phyloP scores from a whole-genome alignment of 2,329 filamentous ascomycete species.

The Fusarium sp. region DNA sequence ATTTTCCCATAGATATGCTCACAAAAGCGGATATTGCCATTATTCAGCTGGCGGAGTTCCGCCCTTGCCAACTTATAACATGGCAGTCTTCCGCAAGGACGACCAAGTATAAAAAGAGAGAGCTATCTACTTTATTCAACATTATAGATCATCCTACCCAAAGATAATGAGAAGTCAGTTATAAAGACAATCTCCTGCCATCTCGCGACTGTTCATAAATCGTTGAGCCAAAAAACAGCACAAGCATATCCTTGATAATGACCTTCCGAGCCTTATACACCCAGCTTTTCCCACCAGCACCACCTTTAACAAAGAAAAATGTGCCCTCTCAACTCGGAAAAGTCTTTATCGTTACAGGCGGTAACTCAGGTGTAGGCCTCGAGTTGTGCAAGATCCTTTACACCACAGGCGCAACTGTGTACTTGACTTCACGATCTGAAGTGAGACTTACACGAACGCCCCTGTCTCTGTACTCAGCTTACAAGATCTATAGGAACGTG shows the following conservation, averaged over 20 bases:
- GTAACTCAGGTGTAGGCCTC: constrained; percentile 60
- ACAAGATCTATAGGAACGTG: constrained; percentile 11
- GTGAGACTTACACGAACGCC: constrained; percentile 2
- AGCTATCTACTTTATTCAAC: background rate
- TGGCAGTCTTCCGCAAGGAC: background rate
- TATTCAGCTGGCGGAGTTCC: constrained; percentile 24
- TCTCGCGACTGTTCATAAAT: background rate
- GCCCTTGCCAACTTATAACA: background rate
- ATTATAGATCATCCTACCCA: background rate
- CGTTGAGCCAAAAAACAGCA: background rate
- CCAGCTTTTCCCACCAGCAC: constrained; percentile 31
- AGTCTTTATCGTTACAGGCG: constrained; percentile 65
- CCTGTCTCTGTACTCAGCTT: background rate
- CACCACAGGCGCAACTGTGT: constrained; percentile 65
- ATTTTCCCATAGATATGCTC: background rate
- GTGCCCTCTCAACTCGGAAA: constrained; percentile 47
- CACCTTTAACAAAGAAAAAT: constrained; percentile 48
- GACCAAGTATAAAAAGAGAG: background rate
- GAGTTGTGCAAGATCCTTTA: constrained; percentile 69
- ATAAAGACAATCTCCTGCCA: too few species aligned
- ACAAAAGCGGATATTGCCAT: background rate
- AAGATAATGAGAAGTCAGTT: background rate
- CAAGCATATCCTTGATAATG: constrained; percentile 4
- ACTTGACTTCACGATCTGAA: constrained; percentile 63
- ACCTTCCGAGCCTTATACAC: constrained; percentile 25